Percentiles rank a stretch among this genome's conserved stretches.
phyloP scores from a whole-genome alignment of 306 rosid species.

The Potentilla sterilis region DNA sequence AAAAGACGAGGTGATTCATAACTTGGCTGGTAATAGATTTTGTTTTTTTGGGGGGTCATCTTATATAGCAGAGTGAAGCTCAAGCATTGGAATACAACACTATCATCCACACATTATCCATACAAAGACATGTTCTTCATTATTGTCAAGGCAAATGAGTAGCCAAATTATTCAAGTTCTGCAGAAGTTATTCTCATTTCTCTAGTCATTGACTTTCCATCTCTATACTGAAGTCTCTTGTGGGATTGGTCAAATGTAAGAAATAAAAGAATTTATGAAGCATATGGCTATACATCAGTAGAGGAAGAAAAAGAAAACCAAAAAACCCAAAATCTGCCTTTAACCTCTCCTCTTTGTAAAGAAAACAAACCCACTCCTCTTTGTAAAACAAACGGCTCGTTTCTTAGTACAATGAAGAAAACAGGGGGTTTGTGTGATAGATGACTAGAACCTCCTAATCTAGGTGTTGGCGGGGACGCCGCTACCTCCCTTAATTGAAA shows the following conservation, averaged over 20 bases:
- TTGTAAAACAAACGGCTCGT: conserved; percentile 15
- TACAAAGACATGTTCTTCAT: not conserved
- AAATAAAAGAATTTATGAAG: conserved; percentile 9
- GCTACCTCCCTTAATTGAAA: conserved; percentile 67
- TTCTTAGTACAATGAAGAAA: conserved; percentile 30
- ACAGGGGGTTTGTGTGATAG: conserved; percentile 21
- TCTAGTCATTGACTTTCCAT: conserved; percentile 7
- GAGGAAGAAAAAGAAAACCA: not conserved
- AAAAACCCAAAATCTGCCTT: conserved; percentile 23
- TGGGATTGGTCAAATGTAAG: conserved; percentile 14
- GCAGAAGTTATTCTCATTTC: conserved; percentile 1
- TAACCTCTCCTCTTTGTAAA: conserved; percentile 25
- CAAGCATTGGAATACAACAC: not conserved
- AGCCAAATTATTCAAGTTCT: not conserved
- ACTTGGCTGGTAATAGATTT: not conserved
- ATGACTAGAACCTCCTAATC: conserved; percentile 30
- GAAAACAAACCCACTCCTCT: conserved; percentile 26
- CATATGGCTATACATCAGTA: conserved; percentile 29
- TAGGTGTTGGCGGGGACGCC: conserved; percentile 40
- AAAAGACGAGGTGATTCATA: not conserved
- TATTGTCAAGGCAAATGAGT: not conserved
- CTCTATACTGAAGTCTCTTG: conserved; percentile 1
- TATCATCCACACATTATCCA: not conserved
- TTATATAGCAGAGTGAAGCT: not conserved
- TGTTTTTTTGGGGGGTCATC: too few species aligned